These are phyloP conservation scores for Symbiodinium natans DNA, from an alignment of 73 alveolate species.

Conservation along the genomic window DNA sequence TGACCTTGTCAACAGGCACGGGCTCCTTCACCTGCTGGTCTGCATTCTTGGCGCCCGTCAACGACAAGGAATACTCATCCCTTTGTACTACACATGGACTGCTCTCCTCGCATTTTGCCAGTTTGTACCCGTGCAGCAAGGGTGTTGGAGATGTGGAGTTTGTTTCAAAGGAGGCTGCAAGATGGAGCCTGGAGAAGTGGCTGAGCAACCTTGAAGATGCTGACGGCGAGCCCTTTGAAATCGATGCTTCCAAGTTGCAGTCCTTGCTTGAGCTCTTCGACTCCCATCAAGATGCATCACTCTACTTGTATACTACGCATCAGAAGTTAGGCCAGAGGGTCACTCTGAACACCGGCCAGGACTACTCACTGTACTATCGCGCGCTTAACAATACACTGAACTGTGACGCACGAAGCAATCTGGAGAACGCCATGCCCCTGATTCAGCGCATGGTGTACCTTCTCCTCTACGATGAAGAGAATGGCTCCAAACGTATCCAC, in stretches of 20 bases:
- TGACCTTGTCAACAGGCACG: not conserved
- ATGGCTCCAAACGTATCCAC: slow-evolving; percentile 36
- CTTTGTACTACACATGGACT: slow-evolving; percentile 61
- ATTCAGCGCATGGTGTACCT: slow-evolving; percentile 56
- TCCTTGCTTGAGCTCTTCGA: slow-evolving; percentile 51
- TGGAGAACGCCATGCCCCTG: slow-evolving; percentile 30
- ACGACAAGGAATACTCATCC: slow-evolving; percentile 72
- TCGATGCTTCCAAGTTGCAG: not conserved
- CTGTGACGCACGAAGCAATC: slow-evolving; percentile 34
- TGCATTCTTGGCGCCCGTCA: slow-evolving; percentile 61
- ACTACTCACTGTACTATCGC: slow-evolving; percentile 73
- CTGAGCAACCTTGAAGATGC: slow-evolving; percentile 43
- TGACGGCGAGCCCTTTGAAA: slow-evolving; percentile 32
- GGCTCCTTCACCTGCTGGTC: slow-evolving; percentile 32
- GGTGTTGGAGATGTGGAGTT: slow-evolving; percentile 68
- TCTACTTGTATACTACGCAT: slow-evolving; percentile 40
- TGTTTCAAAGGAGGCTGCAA: slow-evolving; percentile 25
- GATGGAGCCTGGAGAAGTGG: not conserved
- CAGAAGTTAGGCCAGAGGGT: slow-evolving; percentile 56
- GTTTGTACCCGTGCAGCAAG: slow-evolving; percentile 59
- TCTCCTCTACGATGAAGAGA: not conserved
- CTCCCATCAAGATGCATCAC: slow-evolving; percentile 33
- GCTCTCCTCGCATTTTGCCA: slow-evolving; percentile 19
- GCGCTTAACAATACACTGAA: slow-evolving; percentile 81
- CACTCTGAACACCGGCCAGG: slow-evolving; percentile 42